A percentile compares a stretch with the other conserved stretches of the same genome.
Evolutionary conservation across 306 rosid genomes (phyloP).

Genomic region (Casuarina glauca): DNA sequence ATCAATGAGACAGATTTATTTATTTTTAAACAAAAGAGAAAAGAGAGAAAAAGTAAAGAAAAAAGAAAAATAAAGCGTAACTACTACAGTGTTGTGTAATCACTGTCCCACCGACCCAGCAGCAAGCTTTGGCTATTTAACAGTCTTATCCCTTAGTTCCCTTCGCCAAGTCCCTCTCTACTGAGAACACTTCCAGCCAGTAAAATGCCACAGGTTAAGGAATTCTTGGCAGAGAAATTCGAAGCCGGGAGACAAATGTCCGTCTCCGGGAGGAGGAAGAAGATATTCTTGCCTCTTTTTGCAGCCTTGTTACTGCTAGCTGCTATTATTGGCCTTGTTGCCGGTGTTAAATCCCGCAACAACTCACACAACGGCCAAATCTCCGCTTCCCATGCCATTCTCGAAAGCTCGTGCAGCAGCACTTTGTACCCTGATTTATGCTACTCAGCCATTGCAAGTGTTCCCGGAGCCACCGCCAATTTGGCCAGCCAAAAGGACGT

Average conservation of each 20-base stretch:
- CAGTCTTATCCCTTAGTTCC: not conserved
- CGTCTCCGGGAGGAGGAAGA: conserved; percentile 30
- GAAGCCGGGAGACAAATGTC: conserved; percentile 28
- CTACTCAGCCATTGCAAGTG: conserved; percentile 52
- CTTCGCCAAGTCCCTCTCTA: not conserved
- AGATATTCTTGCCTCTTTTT: conserved; percentile 39
- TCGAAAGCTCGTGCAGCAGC: conserved; percentile 54
- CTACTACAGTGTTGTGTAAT: no score
- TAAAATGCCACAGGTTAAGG: conserved; percentile 34
- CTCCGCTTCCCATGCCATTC: conserved; percentile 46
- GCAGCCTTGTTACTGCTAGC: conserved; percentile 44
- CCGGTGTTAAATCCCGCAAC: conserved; percentile 38
- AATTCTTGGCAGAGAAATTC: conserved; percentile 29
- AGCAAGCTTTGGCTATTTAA: no score
- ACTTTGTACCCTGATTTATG: conserved; percentile 77
- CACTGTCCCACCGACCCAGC: no score
- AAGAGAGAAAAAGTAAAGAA: no score
- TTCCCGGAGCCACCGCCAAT: conserved; percentile 30
- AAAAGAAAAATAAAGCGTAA: no score
- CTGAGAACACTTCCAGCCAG: not conserved
- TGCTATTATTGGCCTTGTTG: conserved; percentile 39
- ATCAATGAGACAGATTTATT: no score
- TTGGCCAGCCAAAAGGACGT: conserved; percentile 47
- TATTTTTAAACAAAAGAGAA: no score
- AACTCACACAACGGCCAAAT: conserved; percentile 5